Base-by-base conservation (phyloP, 768 basidiomycete species). In the Mycena capillaripes region DNA sequence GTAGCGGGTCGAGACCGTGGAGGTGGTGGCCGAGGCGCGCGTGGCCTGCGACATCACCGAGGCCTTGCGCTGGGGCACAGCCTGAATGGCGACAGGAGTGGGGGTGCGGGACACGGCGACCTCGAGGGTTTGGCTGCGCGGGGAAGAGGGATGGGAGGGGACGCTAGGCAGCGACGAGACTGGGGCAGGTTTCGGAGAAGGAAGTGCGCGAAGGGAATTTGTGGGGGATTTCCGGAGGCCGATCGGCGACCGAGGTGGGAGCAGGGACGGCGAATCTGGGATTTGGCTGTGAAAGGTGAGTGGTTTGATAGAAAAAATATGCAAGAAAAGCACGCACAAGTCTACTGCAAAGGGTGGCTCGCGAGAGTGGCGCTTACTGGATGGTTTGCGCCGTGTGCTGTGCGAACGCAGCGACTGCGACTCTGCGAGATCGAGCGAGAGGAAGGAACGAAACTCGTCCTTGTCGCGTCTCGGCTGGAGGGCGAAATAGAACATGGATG, bases 391-490 rank as follows among this genome's bases (percentile, higher is more conserved):
- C 21, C 77, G 75, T 48, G 83, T 78, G 30, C 79, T 79, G 44
- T 78, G 80, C 3, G 80, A 74, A 21, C 78, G 77, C 27, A 71
- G 71, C 0, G 76, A 77, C 27, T 77, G 80, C 66, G 79, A 77
- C 69, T 85, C 84, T 23, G 88, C 88, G 2, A 88, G 82, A 76
- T 88, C 87, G 65, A 88, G 85, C 32, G 84, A 89, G 42, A 88
- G 84, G 75, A 88, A 89, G 0, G 87, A 89, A 27, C 84, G 83
- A 40, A 76, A 75, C 71, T 79, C 68, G 74, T 72, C 44, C 23
- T 76, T 75, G 75, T 81, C 81, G 19, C 81, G 81, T 53, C 76
- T 77, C 1, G 79, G 76, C 67, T 80, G 79, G 42, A 86, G 76
- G 2, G 85, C 85, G 63, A 85, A 82, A 64, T 84, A 84, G 69